phyloP scores from a whole-genome alignment of 345 rosid genomes.

The Moricandia moricandioides region DNA sequence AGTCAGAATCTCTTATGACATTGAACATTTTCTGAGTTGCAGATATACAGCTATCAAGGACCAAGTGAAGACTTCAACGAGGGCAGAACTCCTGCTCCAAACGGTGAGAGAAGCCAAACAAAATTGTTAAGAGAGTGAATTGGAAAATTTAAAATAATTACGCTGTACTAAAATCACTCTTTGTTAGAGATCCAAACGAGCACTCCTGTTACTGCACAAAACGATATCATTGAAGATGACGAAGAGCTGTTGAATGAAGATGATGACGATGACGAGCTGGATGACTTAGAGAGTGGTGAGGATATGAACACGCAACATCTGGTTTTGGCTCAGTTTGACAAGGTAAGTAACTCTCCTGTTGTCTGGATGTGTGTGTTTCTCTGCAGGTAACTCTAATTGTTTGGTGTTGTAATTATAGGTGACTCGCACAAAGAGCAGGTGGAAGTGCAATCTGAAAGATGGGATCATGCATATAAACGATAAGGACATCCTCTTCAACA shows the following conservation, averaged over 20 bases:
- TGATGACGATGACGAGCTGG: conserved; percentile 89
- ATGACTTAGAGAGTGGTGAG: conserved; percentile 82
- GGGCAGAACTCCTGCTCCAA: conserved; percentile 57
- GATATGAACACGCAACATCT: conserved; percentile 93
- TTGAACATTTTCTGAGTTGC: background rate
- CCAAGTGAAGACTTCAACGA: background rate
- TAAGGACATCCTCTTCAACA: conserved; percentile 89
- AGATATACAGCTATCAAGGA: conserved; percentile 79
- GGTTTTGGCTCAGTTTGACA: conserved; percentile 95
- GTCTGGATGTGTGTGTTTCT: background rate
- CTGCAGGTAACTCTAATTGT: background rate
- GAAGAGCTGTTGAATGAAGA: conserved; percentile 92
- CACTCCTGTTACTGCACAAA: conserved; percentile 61
- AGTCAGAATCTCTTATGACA: background rate
- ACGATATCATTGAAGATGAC: conserved; percentile 63
- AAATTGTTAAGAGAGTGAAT: conserved; percentile 1
- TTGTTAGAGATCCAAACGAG: conserved; percentile 66
- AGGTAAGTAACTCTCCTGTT: conserved; percentile 46
- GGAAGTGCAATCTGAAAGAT: conserved; percentile 95
- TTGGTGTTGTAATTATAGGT: conserved; percentile 52
- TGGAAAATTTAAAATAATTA: background rate
- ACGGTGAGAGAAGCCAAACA: conserved; percentile 47
- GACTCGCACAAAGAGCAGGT: conserved; percentile 88
- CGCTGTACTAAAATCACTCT: conserved; percentile 10
- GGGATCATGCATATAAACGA: conserved; percentile 97